phyloP scores from a whole-genome alignment of 306 rosid genomes.

The Fragaria vesca region DNA sequence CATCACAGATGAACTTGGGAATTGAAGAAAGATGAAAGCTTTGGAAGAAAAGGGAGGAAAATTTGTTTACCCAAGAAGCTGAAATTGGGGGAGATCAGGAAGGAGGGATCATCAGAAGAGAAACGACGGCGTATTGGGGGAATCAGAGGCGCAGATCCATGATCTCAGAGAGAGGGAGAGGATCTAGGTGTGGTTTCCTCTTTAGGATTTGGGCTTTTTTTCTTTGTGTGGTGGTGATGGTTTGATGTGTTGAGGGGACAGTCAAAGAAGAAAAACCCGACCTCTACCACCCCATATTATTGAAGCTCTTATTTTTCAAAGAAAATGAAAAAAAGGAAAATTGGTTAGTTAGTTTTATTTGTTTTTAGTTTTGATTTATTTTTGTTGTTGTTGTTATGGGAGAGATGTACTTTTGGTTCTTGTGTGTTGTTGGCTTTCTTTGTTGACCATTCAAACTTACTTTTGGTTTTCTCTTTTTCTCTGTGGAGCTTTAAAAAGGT shows the following conservation, averaged over 20 bases:
- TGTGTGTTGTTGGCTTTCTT: conserved; percentile 29
- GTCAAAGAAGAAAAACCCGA: conserved; percentile 55
- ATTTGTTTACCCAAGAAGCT: conserved; percentile 27
- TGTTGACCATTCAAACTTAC: conserved; percentile 59
- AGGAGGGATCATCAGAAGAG: conserved; percentile 15
- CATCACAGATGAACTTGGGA: conserved; percentile 4
- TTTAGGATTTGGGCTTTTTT: conserved; percentile 37
- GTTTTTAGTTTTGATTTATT: background rate
- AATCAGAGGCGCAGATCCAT: conserved; percentile 49
- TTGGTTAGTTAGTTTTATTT: background rate
- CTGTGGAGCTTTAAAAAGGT: conserved; percentile 14
- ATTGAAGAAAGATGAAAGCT: background rate
- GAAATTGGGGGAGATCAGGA: conserved; percentile 30
- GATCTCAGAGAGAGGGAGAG: conserved; percentile 3
- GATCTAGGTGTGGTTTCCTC: conserved; percentile 16
- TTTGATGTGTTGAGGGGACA: conserved; percentile 73
- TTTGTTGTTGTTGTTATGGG: background rate
- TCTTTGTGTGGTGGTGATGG: conserved; percentile 40
- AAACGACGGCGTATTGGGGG: conserved; percentile 11
- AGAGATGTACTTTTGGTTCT: background rate
- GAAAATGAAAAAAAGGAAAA: background rate
- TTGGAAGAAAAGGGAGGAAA: conserved; percentile 17
- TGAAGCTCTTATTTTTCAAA: background rate
- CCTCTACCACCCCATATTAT: conserved; percentile 9
- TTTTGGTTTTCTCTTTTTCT: conserved; percentile 7